Evolutionary conservation across 2,329 filamentous ascomycete genomes (phyloP), one percentile per base, ranked within the genome.

Genomic region (Xylaria multiplex): DNA sequence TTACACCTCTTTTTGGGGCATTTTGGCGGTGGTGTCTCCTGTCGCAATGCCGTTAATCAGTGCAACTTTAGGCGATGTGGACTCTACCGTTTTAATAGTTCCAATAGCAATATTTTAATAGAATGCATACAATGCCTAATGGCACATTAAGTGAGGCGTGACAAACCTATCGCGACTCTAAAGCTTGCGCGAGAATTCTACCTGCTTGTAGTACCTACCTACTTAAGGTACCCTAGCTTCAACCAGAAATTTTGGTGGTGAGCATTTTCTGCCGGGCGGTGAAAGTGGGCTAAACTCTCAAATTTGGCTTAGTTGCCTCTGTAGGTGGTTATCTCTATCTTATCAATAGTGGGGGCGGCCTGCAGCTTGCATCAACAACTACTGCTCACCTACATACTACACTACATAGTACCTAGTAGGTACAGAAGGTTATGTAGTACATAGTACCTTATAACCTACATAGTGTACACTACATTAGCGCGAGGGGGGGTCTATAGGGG

Each of bases 1-100:
- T 68, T 72, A 76, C 74, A 76, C 70, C 55, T 72, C 73, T 43
- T 75, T 76, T 59, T 69, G 72, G 50, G 71, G 66, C 74, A 75
- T 75, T 16, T 67, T 76, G 70, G 54, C 57, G 30, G 32, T 37
- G 6, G 14, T 52, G 3, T 53, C 45, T 58, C 24, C 55, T 50
- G 37, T 58, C 14, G 35, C 37, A 56, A 49, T 30, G 54, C 56
- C 53, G 61, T 42, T 24, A 42, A 54, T 45, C 60, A 43, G 32
- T 24, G 59, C 35, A 7, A 35, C 56, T 61, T 27, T 5, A 27
- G 27, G 49, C 46, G 46, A 58, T 24, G 6, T 7, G 32, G 32
- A 35, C 32, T 40, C 14, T 40, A 5, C 37, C 13, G 37, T 13
- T 40, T 40, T 14, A 14, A 40, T 14, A 40, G 11, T 14, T 13